Percentiles rank a stretch among this genome's conserved stretches.
These are phyloP conservation scores for Phytophthora pinifolia DNA, from an alignment of 352 stramenopile genomes.

Conservation along the genomic window DNA sequence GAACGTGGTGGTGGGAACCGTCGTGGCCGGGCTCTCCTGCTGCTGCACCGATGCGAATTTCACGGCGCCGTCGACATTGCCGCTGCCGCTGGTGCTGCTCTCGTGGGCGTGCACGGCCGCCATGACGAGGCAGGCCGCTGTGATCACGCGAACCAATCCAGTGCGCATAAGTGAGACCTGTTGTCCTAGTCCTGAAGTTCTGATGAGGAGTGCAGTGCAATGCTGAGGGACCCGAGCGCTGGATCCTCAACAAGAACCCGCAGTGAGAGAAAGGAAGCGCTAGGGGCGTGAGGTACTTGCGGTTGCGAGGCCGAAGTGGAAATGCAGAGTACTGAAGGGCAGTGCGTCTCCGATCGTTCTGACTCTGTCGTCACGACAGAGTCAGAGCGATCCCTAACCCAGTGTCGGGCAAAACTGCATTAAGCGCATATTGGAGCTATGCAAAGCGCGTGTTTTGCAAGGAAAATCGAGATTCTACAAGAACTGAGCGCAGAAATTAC, in stretches of 20 bases:
- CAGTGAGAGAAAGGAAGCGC: constrained; percentile 11
- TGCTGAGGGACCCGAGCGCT: constrained; percentile 2
- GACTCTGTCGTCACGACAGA: constrained; percentile 8
- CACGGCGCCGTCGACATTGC: constrained; percentile 18
- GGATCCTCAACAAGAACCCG: constrained; percentile 22
- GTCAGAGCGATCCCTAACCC: too few species aligned
- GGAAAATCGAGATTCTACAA: too few species aligned
- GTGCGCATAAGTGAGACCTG: constrained; percentile 2
- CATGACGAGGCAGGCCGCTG: constrained; percentile 24
- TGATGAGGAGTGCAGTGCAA: neutral
- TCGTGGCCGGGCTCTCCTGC: constrained; percentile 1
- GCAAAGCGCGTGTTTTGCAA: too few species aligned
- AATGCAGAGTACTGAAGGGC: constrained; percentile 14
- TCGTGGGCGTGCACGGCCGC: constrained; percentile 19
- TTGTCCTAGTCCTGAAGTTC: too few species aligned
- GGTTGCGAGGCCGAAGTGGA: constrained; percentile 36
- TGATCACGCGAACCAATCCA: constrained; percentile 21
- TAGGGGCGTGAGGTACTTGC: constrained; percentile 26
- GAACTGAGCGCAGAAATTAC: too few species aligned
- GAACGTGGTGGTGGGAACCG: constrained; percentile 6
- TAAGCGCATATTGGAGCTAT: too few species aligned
- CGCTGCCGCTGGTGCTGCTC: constrained; percentile 18
- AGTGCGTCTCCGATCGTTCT: constrained; percentile 9
- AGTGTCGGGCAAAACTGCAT: too few species aligned
- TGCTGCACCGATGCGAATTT: constrained; percentile 16